Evolutionary conservation across 108 stramenopile species (phyloP).

Genomic region (Epithemia pelagica): DNA sequence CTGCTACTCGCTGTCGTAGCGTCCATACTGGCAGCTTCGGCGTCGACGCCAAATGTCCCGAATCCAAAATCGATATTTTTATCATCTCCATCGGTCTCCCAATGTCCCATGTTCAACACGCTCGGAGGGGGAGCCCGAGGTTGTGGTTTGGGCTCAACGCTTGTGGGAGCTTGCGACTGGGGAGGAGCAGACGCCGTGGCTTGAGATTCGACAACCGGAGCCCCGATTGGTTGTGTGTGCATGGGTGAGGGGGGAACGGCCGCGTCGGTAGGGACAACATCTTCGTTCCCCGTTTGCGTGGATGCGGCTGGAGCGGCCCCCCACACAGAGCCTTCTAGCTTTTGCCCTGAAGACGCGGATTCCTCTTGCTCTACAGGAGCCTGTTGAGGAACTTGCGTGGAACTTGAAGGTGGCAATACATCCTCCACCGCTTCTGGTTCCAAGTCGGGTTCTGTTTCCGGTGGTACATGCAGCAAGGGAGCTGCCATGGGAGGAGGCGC

Average conservation of each 20-base stretch:
- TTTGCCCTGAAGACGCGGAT: not conserved
- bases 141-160: conserved; percentile 5
- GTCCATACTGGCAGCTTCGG: conserved; percentile 19
- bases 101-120: conserved; percentile 84
- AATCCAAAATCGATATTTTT: conserved; percentile 80
- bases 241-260: conserved; percentile 6
- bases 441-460: not conserved
- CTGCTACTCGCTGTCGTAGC: not conserved
- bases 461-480: conserved; percentile 2
- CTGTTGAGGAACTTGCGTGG: not conserved
- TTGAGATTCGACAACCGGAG: conserved; percentile 4
- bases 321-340: not conserved
- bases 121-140: conserved; percentile 29
- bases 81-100: conserved; percentile 71
- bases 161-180: not conserved
- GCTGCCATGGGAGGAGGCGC: not conserved
- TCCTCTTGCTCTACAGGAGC: not conserved
- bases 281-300: conserved; percentile 5
- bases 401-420: not conserved
- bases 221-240: not conserved
- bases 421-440: conserved; percentile 4
- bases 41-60: conserved; percentile 63
- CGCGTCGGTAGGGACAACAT: not conserved
- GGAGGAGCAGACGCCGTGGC: not conserved
- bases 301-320: not conserved